Conservation (phyloP, 768 basidiomycete species). For the Naganishia vishniacii region DNA sequence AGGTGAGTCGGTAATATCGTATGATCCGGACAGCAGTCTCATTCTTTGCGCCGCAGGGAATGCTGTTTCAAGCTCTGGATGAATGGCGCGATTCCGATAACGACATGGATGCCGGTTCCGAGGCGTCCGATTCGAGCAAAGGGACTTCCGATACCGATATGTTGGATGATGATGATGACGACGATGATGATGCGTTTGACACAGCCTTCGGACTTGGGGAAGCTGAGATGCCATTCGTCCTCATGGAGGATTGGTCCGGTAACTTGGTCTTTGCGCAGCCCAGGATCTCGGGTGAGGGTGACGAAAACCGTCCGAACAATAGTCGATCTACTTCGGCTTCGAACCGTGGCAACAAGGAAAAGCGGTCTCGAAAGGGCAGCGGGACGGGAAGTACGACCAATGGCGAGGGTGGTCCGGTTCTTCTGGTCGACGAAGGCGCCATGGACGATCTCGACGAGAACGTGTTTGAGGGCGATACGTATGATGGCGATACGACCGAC, state of each 20-base stretch:
- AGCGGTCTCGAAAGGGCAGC: slow-evolving; percentile 21
- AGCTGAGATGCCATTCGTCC: slow-evolving; percentile 22
- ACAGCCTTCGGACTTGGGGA: slow-evolving; percentile 23
- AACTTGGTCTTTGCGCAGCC: slow-evolving; percentile 31
- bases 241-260: slow-evolving; percentile 31
- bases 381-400: slow-evolving; percentile 23
- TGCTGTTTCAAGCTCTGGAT: slow-evolving; percentile 27
- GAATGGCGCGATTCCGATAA: slow-evolving; percentile 21
- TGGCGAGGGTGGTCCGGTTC: slow-evolving; percentile 24
- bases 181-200: slow-evolving; percentile 25
- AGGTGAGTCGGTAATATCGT: slow-evolving; percentile 8
- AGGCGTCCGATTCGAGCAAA: slow-evolving; percentile 9
- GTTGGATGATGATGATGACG: slow-evolving; percentile 23
- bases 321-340: slow-evolving; percentile 19
- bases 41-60: slow-evolving; percentile 10
- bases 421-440: slow-evolving; percentile 28
- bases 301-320: slow-evolving; percentile 16
- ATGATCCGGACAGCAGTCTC: background rate
- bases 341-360: slow-evolving; percentile 17
- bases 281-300: slow-evolving; percentile 2
- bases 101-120: slow-evolving; percentile 18
- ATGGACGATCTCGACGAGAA: slow-evolving; percentile 22
- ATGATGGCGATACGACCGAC: slow-evolving; percentile 29
- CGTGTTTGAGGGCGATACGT: slow-evolving; percentile 15
- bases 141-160: slow-evolving; percentile 21